Conservation (phyloP, 1,284 basidiomycete genomes). For the Agroathelia rolfsii region DNA sequence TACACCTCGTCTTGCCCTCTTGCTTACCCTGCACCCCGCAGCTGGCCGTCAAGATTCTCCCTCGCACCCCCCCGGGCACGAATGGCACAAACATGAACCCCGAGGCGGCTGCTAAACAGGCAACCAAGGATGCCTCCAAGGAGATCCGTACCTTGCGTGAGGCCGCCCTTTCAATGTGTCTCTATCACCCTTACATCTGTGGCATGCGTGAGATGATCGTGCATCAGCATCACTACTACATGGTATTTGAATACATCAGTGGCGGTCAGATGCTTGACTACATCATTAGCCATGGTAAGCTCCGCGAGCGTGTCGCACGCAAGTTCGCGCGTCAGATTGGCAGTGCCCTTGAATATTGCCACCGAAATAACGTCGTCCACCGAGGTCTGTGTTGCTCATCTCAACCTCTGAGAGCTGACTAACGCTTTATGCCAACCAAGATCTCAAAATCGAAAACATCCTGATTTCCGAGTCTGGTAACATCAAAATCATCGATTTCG, state of each 20-base stretch:
- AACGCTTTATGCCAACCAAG: slow-evolving; percentile 26
- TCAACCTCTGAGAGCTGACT: slow-evolving; percentile 2
- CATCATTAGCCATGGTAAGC: slow-evolving; percentile 96
- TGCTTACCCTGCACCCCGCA: slow-evolving; percentile 22
- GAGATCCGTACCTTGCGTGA: slow-evolving; percentile 94
- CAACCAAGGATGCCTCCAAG: slow-evolving; percentile 88
- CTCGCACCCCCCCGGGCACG: slow-evolving; percentile 59
- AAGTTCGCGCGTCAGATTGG: slow-evolving; percentile 98
- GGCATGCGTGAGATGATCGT: slow-evolving; percentile 98
- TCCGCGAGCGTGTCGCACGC: slow-evolving; percentile 89
- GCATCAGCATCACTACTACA: slow-evolving; percentile 96
- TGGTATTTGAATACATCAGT: slow-evolving; percentile 98
- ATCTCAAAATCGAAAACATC: slow-evolving; percentile 99
- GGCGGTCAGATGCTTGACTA: slow-evolving; percentile 99
- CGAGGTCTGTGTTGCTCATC: slow-evolving; percentile 41
- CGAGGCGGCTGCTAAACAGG: slow-evolving; percentile 68
- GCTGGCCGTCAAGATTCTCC: slow-evolving; percentile 98
- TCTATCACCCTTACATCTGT: slow-evolving; percentile 97
- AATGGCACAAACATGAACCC: slow-evolving; percentile 36
- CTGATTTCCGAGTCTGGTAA: slow-evolving; percentile 97
- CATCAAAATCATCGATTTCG: slow-evolving; percentile 99
- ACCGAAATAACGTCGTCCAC: slow-evolving; percentile 95
- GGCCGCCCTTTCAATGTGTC: slow-evolving; percentile 85
- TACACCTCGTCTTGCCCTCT: slow-evolving; percentile 6
- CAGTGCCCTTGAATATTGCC: slow-evolving; percentile 93